Evolutionary conservation across 1,284 basidiomycete genomes (phyloP).

Genomic region (Moesziomyces parantarcticus): DNA sequence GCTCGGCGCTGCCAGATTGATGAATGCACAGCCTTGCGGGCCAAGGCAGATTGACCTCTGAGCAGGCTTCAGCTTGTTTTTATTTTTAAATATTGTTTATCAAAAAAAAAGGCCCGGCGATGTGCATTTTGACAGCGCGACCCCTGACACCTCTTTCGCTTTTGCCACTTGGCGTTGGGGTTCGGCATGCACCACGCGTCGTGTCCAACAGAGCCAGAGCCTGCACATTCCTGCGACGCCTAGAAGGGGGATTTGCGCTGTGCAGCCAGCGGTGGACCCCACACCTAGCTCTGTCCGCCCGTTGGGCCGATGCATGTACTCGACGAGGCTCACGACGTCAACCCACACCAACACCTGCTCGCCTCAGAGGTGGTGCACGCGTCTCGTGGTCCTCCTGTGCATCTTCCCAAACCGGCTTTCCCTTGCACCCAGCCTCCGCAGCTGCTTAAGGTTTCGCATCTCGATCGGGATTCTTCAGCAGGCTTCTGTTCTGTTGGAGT

Average conservation of each 20-base stretch:
- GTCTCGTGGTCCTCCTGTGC: conserved; percentile 3
- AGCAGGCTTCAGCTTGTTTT: not conserved
- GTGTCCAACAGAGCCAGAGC: conserved; percentile 3
- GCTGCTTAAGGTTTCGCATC: not conserved
- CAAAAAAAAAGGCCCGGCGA: no score
- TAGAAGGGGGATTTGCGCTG: no score
- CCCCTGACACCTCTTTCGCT: conserved; percentile 12
- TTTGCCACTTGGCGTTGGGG: no score
- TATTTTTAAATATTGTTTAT: not conserved
- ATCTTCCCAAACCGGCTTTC: not conserved
- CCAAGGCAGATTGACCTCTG: not conserved
- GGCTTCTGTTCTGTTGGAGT: no score
- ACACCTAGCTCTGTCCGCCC: not conserved
- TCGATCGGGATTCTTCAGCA: no score
- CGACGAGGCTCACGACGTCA: conserved; percentile 9
- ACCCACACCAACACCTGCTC: not conserved
- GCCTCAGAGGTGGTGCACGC: conserved; percentile 12
- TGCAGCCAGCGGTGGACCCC: not conserved
- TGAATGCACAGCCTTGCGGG: not conserved
- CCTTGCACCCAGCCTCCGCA: not conserved
- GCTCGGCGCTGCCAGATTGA: not conserved
- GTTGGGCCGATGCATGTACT: not conserved
- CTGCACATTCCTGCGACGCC: conserved; percentile 15
- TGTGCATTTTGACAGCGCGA: conserved; percentile 5
- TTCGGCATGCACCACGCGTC: conserved; percentile 19